Evolutionary conservation across 2,329 filamentous ascomycete genomes (phyloP), one percentile per base, ranked within the genome.

Genomic region (Stachybotrys chartarum): DNA sequence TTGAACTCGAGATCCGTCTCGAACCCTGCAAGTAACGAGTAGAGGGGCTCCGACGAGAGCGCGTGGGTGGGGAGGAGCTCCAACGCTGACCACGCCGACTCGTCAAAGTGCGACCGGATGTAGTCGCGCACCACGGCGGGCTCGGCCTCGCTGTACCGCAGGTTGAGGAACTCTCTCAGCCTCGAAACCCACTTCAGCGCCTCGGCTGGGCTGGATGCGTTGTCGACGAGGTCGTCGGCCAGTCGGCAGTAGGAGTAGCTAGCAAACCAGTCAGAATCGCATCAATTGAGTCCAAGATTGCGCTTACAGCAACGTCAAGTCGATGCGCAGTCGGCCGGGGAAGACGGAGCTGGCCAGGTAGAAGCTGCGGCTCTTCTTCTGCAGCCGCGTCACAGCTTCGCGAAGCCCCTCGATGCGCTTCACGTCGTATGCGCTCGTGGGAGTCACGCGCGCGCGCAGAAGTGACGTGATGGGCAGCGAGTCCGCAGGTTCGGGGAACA

Each of bases 211-310:
- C 75, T 76, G 1, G 70, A 61, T 0, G 87, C 81, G 57, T 89
- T 80, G 60, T 91, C 87, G 8, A 91, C 80, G 5, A 91, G 73
- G 62, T 91, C 87, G 65, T 91, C 88, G 1, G 86, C 86, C 10
- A 89, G 81, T 11, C 87, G 78, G 61, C 87, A 91, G 65, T 89
- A 90, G 0, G 86, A 87, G 64, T 90, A 90, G 5, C 79, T 82
- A 47, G 8, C n/a, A 17, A 30, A 44, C 16, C 6, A 30, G 48
- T 54, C 30, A 54, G 45, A 17, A 24, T 24, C 24, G 4, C 24
- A 4, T 24, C 8, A 54, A 48, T 51, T 51, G 50, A 5, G 14
- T 44, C 39, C 18, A 51, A 32, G 30, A 30, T 6, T 42, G 35
- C 65, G 24, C 78, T 66, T 65, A 82, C 71, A 91, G 70, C 1